phyloP scores from a whole-genome alignment of 1,284 basidiomycete species.

The Ceratobasidium sp. region DNA sequence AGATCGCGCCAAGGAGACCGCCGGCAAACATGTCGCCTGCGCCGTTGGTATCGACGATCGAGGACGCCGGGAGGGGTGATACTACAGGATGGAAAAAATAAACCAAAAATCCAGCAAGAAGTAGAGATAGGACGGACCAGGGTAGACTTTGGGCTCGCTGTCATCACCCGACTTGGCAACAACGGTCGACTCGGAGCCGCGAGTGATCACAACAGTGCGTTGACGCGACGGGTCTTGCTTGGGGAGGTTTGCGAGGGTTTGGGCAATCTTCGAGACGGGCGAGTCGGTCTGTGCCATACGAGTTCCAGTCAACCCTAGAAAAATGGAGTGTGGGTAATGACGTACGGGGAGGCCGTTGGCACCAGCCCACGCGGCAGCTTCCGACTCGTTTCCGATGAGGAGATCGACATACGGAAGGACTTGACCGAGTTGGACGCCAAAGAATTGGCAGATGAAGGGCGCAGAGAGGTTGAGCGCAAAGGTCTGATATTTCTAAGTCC shows the following conservation, averaged over 20 bases:
- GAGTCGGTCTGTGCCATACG: conserved; percentile 70
- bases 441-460: conserved; percentile 98
- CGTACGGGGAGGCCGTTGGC: conserved; percentile 66
- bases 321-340: conserved; percentile 39
- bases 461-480: conserved; percentile 96
- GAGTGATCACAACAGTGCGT: conserved; percentile 92
- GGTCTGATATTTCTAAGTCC: conserved; percentile 62
- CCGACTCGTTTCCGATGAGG: conserved; percentile 94
- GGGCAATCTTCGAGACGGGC: conserved; percentile 75
- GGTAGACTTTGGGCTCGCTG: conserved; percentile 61
- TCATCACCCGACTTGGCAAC: conserved; percentile 76
- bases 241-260: conserved; percentile 74
- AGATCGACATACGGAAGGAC: conserved; percentile 87
- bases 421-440: conserved; percentile 82
- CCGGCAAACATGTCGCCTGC: conserved; percentile 99
- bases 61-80: conserved; percentile 65
- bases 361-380: conserved; percentile 89
- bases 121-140: conserved; percentile 54
- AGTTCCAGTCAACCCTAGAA: conserved; percentile 46
- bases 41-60: conserved; percentile 98
- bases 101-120: conserved; percentile 61
- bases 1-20: conserved; percentile 90
- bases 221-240: conserved; percentile 79
- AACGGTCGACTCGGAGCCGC: conserved; percentile 86
- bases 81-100: conserved; percentile 67